phyloP scores from a whole-genome alignment of 768 basidiomycete genomes.

The Atractiella rhizophila region DNA sequence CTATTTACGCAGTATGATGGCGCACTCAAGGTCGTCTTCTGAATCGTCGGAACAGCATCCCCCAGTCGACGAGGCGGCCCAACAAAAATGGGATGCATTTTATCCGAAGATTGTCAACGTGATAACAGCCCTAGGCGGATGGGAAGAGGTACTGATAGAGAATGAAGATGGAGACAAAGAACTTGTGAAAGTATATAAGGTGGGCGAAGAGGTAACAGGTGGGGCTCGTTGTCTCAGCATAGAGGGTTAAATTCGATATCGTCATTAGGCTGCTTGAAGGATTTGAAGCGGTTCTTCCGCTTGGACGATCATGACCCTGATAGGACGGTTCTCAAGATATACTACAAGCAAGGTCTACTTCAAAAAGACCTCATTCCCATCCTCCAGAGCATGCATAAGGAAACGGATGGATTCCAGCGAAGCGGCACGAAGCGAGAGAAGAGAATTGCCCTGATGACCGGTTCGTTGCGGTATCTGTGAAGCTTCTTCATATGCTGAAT shows the following conservation, averaged over 20 bases:
- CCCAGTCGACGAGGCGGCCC: no score
- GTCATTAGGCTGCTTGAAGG: conserved; percentile 66
- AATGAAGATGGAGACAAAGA: background rate
- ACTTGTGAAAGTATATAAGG: background rate
- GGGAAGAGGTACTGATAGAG: no score
- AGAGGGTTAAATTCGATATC: conserved; percentile 13
- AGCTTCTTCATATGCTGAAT: background rate
- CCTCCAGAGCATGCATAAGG: conserved; percentile 46
- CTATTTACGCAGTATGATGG: no score
- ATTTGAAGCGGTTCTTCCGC: conserved; percentile 84
- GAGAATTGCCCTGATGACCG: conserved; percentile 53
- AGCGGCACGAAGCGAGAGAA: conserved; percentile 26
- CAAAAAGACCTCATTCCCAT: conserved; percentile 71
- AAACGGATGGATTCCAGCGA: conserved; percentile 40
- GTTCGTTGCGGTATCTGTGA: conserved; percentile 6
- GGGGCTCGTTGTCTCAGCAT: background rate
- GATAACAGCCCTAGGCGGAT: no score
- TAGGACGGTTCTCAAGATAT: conserved; percentile 75
- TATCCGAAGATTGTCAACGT: no score
- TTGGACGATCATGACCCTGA: conserved; percentile 94
- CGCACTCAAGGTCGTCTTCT: no score
- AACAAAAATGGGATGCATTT: no score
- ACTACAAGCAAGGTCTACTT: conserved; percentile 65
- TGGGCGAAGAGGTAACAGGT: background rate
- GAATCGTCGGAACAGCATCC: no score